A percentile compares a stretch with the other conserved stretches of the same genome.
Conservation (phyloP, 1,284 basidiomycete species). For the Ustilago loliicola region DNA sequence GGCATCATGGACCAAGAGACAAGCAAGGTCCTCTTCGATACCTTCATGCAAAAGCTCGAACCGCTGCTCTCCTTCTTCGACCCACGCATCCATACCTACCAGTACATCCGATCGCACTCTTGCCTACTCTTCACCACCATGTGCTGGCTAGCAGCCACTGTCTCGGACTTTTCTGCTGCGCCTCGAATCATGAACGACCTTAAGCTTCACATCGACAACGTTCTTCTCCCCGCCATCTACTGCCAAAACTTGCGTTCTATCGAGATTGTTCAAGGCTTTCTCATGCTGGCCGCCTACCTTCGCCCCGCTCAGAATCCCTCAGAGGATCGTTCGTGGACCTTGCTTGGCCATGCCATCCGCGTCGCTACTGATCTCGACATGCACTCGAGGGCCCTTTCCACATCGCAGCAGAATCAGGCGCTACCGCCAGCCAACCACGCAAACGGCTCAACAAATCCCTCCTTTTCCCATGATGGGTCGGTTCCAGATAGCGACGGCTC, state of each 20-base stretch:
- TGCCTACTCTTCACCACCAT: conserved; percentile 47
- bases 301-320: conserved; percentile 37
- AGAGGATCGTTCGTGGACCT: conserved; percentile 47
- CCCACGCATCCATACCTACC: conserved; percentile 39
- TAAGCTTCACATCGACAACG: conserved; percentile 42
- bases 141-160: conserved; percentile 46
- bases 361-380: conserved; percentile 45
- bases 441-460: not conserved
- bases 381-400: conserved; percentile 38
- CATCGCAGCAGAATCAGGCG: conserved; percentile 18
- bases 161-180: conserved; percentile 31
- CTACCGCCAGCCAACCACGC: not conserved
- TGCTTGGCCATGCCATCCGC: conserved; percentile 46
- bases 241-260: conserved; percentile 50
- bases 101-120: conserved; percentile 41
- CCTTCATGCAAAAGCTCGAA: conserved; percentile 44
- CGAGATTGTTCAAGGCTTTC: conserved; percentile 46
- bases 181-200: conserved; percentile 30
- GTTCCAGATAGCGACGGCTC: not conserved
- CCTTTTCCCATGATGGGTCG: not conserved
- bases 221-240: conserved; percentile 45
- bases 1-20: conserved; percentile 38
- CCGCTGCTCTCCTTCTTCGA: conserved; percentile 48
- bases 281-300: conserved; percentile 50
- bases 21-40: conserved; percentile 36